These are phyloP conservation scores for Aspergillus incahuasiensis DNA, from an alignment of 495 filamentous ascomycete species.

Conservation along the genomic window DNA sequence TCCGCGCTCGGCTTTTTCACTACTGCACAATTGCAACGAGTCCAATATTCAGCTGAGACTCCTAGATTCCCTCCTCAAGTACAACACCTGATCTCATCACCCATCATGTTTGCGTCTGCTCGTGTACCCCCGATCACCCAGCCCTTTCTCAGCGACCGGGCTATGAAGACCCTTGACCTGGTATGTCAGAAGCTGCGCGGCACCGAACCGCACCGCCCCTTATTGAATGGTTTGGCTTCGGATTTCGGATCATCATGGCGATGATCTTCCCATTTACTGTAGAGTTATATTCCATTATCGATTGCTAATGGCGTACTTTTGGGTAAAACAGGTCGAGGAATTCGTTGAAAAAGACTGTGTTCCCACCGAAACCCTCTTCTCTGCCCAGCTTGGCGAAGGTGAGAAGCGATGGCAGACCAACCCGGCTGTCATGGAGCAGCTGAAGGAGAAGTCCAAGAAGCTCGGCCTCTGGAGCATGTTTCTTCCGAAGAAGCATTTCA, in stretches of 20 bases:
- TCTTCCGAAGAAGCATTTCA: constrained; percentile 89
- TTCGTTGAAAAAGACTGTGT: constrained; percentile 98
- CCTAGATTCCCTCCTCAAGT: too few species aligned
- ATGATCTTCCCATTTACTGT: too few species aligned
- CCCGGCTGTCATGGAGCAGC: constrained; percentile 76
- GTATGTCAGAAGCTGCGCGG: too few species aligned
- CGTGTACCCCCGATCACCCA: constrained; percentile 65
- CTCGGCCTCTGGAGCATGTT: constrained; percentile 99
- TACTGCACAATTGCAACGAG: too few species aligned
- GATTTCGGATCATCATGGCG: too few species aligned
- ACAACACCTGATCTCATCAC: too few species aligned
- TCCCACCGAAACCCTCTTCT: constrained; percentile 72
- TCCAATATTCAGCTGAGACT: too few species aligned
- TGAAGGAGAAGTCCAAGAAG: constrained; percentile 78
- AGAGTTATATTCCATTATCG: too few species aligned
- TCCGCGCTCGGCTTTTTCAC: too few species aligned
- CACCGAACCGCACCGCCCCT: not conserved
- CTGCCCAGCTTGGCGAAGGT: constrained; percentile 73
- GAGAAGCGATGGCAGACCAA: constrained; percentile 70
- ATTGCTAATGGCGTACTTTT: too few species aligned
- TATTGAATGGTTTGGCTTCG: constrained; percentile 17
- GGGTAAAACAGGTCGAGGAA: constrained; percentile 84
- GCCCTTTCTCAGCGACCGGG: constrained; percentile 69
- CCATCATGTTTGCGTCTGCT: constrained; percentile 51
- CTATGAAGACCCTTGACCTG: constrained; percentile 66